Evolutionary conservation across 129 eudicot species (phyloP).

Genomic region (Centrapalus pauciflorus): DNA sequence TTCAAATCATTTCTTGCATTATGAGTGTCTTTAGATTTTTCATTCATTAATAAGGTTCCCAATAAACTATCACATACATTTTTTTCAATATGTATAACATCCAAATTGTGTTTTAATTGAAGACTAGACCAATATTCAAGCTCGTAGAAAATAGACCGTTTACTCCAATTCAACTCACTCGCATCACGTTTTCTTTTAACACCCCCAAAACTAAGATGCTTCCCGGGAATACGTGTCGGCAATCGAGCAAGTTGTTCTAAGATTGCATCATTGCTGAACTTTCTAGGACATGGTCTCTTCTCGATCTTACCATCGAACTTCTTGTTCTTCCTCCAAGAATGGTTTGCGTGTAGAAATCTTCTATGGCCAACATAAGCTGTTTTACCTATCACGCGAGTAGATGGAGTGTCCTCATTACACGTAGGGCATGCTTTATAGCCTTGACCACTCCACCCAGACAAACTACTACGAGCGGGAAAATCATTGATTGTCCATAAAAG

Average conservation of each 20-base stretch:
- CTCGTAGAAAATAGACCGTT: background rate
- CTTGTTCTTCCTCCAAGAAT: background rate
- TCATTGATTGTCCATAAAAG: no score
- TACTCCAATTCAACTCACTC: background rate
- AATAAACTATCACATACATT: background rate
- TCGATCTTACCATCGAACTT: background rate
- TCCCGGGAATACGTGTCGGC: background rate
- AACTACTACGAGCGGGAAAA: no score
- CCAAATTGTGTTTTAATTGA: background rate
- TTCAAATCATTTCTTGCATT: background rate
- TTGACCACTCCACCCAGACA: background rate
- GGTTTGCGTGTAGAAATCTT: background rate
- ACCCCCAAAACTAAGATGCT: background rate
- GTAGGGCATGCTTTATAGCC: background rate
- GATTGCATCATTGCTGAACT: background rate
- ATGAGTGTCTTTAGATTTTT: background rate
- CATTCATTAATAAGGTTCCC: background rate
- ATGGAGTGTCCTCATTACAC: background rate
- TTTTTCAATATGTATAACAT: constrained; percentile 1
- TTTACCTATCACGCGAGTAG: background rate
- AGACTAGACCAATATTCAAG: background rate
- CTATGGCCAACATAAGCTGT: background rate
- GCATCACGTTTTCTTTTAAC: background rate
- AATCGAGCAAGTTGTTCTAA: background rate
- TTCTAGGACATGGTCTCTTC: background rate